Percentiles rank a stretch among this genome's conserved stretches.
These are phyloP conservation scores for Pleurotus platypus DNA, from an alignment of 768 basidiomycete species.

Conservation along the genomic window DNA sequence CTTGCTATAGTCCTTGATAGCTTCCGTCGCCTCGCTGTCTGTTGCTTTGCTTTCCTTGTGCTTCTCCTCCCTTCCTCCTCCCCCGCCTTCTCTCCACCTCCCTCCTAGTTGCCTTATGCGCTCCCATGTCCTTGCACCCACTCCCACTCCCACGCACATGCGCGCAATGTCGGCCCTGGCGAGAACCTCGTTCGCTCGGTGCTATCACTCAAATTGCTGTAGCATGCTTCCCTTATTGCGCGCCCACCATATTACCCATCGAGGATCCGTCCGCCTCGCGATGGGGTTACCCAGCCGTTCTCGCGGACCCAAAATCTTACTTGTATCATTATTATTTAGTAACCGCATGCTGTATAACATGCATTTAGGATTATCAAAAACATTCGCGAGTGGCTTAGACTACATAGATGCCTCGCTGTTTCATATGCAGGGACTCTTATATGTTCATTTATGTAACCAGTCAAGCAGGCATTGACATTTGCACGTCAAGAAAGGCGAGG, in stretches of 20 bases:
- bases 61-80: background rate
- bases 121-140: background rate
- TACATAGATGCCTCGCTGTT: too few species aligned
- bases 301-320: background rate
- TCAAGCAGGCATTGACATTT: too few species aligned
- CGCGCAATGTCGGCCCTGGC: slow-evolving; percentile 3
- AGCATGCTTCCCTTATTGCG: too few species aligned
- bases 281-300: background rate
- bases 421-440: too few species aligned
- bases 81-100: background rate
- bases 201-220: background rate
- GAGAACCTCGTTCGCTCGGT: background rate
- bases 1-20: background rate
- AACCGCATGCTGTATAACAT: slow-evolving; percentile 7
- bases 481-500: too few species aligned
- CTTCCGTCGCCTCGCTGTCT: slow-evolving; percentile 3
- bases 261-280: background rate
- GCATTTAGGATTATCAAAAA: background rate
- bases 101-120: background rate
- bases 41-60: slow-evolving; percentile 3
- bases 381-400: too few species aligned
- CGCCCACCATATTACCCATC: background rate
- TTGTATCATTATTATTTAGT: slow-evolving; percentile 10
- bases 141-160: background rate
- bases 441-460: too few species aligned